Conservation (phyloP, 2,329 filamentous ascomycete species). For the Aureobasidium sp. region DNA sequence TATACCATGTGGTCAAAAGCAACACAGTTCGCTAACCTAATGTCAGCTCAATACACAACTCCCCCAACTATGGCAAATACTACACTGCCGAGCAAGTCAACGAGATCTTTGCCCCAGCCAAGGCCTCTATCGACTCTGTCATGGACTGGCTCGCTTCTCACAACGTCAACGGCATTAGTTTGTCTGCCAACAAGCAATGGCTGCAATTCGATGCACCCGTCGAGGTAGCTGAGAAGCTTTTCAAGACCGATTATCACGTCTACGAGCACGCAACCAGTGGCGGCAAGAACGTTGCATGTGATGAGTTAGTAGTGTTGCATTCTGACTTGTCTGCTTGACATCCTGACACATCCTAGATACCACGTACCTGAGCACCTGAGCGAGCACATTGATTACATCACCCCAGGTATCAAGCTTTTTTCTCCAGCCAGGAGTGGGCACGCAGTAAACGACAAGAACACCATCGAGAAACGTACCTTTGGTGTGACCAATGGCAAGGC, state of each 20-base stretch:
- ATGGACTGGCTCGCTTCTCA: conserved; percentile 34
- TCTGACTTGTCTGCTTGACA: background rate
- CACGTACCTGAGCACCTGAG: conserved; percentile 44
- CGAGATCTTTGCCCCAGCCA: conserved; percentile 34
- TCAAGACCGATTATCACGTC: conserved; percentile 35
- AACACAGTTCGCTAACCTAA: background rate
- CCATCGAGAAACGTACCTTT: conserved; percentile 19
- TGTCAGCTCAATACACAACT: conserved; percentile 20
- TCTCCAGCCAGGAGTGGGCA: conserved; percentile 18
- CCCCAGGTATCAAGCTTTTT: conserved; percentile 46
- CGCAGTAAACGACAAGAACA: conserved; percentile 15
- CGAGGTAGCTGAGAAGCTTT: conserved; percentile 32
- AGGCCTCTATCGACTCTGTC: conserved; percentile 31
- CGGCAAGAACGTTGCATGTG: conserved; percentile 32
- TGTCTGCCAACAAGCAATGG: conserved; percentile 30
- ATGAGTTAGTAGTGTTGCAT: conserved; percentile 30
- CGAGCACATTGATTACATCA: conserved; percentile 50
- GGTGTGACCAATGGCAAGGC: background rate
- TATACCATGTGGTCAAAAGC: background rate
- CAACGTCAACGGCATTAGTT: conserved; percentile 27
- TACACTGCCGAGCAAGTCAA: conserved; percentile 33
- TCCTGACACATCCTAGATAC: conserved; percentile 27
- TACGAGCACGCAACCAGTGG: conserved; percentile 30
- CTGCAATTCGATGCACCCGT: conserved; percentile 35
- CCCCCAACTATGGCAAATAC: conserved; percentile 36